phyloP scores from a whole-genome alignment of 2,329 filamentous ascomycete genomes.

The Diaporthe sp. region DNA sequence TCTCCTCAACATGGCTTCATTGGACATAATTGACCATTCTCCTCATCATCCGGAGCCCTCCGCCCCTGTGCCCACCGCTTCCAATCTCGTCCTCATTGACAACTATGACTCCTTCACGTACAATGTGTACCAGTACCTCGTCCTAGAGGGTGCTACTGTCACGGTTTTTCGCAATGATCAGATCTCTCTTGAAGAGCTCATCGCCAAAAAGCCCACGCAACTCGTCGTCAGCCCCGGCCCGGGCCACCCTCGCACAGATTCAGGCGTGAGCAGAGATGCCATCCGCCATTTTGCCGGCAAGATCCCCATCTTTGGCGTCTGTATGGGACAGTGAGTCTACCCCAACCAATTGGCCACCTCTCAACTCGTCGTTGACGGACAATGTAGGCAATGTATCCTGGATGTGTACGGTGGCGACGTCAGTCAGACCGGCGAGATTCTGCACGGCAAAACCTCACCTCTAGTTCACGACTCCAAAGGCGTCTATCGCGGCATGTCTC shows the following conservation, averaged over 20 bases:
- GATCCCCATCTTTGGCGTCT: constrained; percentile 96
- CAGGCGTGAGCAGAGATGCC: constrained; percentile 92
- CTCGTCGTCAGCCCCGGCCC: constrained; percentile 95
- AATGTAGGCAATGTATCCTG: constrained; percentile 88
- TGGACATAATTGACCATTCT: constrained; percentile 81
- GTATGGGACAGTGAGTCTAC: constrained; percentile 88
- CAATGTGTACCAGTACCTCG: constrained; percentile 99
- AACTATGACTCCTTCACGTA: constrained; percentile 99
- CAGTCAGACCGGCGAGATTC: constrained; percentile 92
- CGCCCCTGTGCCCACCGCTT: constrained; percentile 81
- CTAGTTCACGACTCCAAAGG: constrained; percentile 91
- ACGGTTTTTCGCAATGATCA: constrained; percentile 94
- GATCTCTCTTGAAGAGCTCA: constrained; percentile 86
- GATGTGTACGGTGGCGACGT: constrained; percentile 93
- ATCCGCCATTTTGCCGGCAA: constrained; percentile 94
- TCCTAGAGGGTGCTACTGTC: constrained; percentile 93
- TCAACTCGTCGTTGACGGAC: constrained; percentile 42
- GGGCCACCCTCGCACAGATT: constrained; percentile 91
- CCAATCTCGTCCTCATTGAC: constrained; percentile 95
- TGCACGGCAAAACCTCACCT: constrained; percentile 96
- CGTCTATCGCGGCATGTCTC: constrained; percentile 86
- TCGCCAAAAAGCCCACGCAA: constrained; percentile 89
- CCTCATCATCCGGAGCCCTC: constrained; percentile 85
- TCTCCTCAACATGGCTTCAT: constrained; percentile 59
- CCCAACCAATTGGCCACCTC: neutral